A percentile compares a stretch with the other conserved stretches of the same genome.
Conservation (phyloP, 2,329 filamentous ascomycete genomes). For the Penicillium expansum region DNA sequence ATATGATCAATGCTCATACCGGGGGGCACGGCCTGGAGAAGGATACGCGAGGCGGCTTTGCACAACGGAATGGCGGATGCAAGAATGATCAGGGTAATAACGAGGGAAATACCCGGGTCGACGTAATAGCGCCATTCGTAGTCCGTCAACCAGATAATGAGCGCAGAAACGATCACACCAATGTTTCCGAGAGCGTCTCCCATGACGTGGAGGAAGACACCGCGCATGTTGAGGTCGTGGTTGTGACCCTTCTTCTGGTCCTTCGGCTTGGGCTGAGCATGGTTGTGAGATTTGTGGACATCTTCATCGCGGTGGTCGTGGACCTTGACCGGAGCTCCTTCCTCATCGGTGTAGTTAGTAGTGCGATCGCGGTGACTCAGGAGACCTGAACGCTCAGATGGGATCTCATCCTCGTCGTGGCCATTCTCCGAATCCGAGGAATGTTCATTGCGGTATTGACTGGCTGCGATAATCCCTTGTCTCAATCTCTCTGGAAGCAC, state of each 20-base stretch:
- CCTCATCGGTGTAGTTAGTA: conserved; percentile 35
- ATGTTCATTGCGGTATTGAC: conserved; percentile 57
- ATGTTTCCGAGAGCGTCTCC: conserved; percentile 50
- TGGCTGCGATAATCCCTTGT: conserved; percentile 88
- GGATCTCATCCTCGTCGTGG: conserved; percentile 51
- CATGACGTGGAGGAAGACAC: conserved; percentile 63
- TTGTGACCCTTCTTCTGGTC: conserved; percentile 53
- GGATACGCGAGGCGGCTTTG: conserved; percentile 65
- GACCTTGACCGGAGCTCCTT: conserved; percentile 12
- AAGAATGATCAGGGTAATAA: conserved; percentile 80
- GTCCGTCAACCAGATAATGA: conserved; percentile 86
- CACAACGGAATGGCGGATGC: conserved; percentile 51
- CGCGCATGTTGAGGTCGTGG: conserved; percentile 84
- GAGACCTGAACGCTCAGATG: conserved; percentile 45
- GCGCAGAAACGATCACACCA: conserved; percentile 59
- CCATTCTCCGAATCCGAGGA: conserved; percentile 57
- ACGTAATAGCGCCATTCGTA: conserved; percentile 81
- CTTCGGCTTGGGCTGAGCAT: conserved; percentile 65
- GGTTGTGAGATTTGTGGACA: conserved; percentile 71
- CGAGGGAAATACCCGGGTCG: conserved; percentile 85
- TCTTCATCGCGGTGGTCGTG: conserved; percentile 30
- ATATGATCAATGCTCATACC: conserved; percentile 87
- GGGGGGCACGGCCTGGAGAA: conserved; percentile 89
- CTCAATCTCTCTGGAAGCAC: conserved; percentile 88
- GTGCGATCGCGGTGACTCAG: conserved; percentile 44